A percentile compares a stretch with the other conserved stretches of the same genome.
Conservation (phyloP, 2,329 filamentous ascomycete genomes). For the Trichophyton rubrum region DNA sequence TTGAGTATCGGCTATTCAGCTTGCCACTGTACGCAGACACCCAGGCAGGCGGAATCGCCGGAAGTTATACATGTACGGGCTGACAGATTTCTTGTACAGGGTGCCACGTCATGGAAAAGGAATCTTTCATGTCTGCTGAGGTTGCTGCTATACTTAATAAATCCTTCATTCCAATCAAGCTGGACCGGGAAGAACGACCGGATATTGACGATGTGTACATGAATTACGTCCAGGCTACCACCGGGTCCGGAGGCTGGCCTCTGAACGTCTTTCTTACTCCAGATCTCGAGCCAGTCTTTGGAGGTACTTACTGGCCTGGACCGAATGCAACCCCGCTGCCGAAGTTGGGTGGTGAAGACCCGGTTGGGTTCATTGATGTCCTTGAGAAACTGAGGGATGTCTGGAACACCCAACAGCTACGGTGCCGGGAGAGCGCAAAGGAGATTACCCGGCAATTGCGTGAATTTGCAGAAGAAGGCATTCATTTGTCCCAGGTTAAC, state of each 20-base stretch:
- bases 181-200: conserved; percentile 87
- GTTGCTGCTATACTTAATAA: conserved; percentile 74
- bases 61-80: background rate
- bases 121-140: conserved; percentile 75
- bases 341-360: conserved; percentile 36
- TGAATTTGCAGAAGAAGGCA: conserved; percentile 82
- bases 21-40: conserved; percentile 63
- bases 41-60: background rate
- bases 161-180: conserved; percentile 78
- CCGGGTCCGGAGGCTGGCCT: conserved; percentile 82
- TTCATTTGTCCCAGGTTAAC: conserved; percentile 33
- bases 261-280: conserved; percentile 94
- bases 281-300: conserved; percentile 84
- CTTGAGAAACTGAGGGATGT: conserved; percentile 60
- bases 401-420: conserved; percentile 74
- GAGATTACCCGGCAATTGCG: conserved; percentile 69
- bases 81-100: conserved; percentile 34
- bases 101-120: conserved; percentile 82
- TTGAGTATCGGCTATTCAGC: conserved; percentile 90
- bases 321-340: conserved; percentile 46
- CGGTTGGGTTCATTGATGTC: conserved; percentile 71
- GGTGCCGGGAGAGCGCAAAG: conserved; percentile 70
- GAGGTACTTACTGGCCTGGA: conserved; percentile 89
- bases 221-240: conserved; percentile 94
- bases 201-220: conserved; percentile 95